Conservation (phyloP, 129 eudicot species). For the Artemisia tridentata region DNA sequence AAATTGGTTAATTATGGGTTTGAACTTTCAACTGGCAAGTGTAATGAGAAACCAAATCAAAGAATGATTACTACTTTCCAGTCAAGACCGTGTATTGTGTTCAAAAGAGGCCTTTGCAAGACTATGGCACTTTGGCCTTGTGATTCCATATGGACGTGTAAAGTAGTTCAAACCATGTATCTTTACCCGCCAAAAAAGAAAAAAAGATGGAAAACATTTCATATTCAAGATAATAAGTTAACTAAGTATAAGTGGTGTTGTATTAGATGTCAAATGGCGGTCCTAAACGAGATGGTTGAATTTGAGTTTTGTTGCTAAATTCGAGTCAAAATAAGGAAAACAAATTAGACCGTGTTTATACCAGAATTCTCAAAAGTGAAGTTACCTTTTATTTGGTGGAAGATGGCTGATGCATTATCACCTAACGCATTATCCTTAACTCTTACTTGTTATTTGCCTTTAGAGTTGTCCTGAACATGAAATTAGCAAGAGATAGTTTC, state of each 20-base stretch:
- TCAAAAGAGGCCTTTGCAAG: constrained; percentile 12
- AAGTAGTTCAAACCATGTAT: constrained; percentile 6
- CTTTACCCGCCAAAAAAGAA: constrained; percentile 6
- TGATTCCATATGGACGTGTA: not conserved
- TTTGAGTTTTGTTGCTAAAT: constrained; percentile 10
- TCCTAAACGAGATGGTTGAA: constrained; percentile 16
- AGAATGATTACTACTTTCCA: constrained; percentile 9
- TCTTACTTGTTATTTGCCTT: constrained; percentile 16
- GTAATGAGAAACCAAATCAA: constrained; percentile 12
- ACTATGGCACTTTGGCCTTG: constrained; percentile 6
- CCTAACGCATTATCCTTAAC: constrained; percentile 22
- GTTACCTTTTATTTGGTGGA: constrained; percentile 31
- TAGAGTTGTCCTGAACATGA: constrained; percentile 5
- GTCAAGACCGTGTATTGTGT: constrained; percentile 21
- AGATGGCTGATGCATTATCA: constrained; percentile 25
- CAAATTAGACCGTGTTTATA: constrained; percentile 13
- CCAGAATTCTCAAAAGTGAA: constrained; percentile 19
- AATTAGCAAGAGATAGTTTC: not conserved
- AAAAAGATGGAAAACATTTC: not conserved
- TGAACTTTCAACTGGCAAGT: not conserved
- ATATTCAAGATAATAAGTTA: not conserved
- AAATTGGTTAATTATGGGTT: not conserved
- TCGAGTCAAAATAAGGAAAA: constrained; percentile 23
- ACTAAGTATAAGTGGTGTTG: not conserved
- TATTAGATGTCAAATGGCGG: constrained; percentile 11